A percentile compares a stretch with the other conserved stretches of the same genome.
Evolutionary conservation across 306 rosid genomes (phyloP).

Genomic region (Rubus idaeus): DNA sequence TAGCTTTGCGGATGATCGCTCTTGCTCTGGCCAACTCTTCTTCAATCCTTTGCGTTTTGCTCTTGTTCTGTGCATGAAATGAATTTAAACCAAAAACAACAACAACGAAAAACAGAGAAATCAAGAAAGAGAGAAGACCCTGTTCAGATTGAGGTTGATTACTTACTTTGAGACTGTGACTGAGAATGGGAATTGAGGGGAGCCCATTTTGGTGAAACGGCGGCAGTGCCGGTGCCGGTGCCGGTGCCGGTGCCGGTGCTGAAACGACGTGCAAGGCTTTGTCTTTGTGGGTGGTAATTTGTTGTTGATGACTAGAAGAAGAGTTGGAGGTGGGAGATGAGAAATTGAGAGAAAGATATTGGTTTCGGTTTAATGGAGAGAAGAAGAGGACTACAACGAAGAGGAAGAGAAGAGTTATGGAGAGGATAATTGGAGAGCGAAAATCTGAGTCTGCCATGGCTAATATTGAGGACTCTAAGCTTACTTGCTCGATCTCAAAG

Average conservation of each 20-base stretch:
- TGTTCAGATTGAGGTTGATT: background rate
- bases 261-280: background rate
- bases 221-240: background rate
- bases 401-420: conserved; percentile 6
- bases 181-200: background rate
- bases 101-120: background rate
- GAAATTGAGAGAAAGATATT: background rate
- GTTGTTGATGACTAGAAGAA: background rate
- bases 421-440: conserved; percentile 4
- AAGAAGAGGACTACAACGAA: conserved; percentile 3
- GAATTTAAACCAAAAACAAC: background rate
- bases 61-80: background rate
- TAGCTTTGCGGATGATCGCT: conserved; percentile 7
- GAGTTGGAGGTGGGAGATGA: background rate
- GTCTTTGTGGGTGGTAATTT: background rate
- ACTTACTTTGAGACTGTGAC: background rate
- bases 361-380: conserved; percentile 22
- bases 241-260: conserved; percentile 1
- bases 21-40: conserved; percentile 23
- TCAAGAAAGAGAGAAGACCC: background rate
- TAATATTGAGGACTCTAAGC: background rate
- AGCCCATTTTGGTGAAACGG: background rate
- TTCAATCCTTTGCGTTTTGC: conserved; percentile 23
- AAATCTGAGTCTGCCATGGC: conserved; percentile 1
- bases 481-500: background rate